phyloP scores from a whole-genome alignment of 177 flowering plant species.

The Telopea speciosissima region DNA sequence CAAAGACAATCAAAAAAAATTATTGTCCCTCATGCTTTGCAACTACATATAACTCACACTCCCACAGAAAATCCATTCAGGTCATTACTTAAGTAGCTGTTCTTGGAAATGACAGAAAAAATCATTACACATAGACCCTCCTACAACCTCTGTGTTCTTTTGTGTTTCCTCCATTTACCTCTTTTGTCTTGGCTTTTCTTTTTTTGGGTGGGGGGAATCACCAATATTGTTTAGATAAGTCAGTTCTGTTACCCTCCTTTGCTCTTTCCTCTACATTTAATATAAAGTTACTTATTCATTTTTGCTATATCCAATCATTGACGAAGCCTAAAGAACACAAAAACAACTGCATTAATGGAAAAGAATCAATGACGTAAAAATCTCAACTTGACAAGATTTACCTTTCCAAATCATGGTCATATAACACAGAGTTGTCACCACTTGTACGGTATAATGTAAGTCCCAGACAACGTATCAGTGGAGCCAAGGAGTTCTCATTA shows the following conservation, averaged over 20 bases:
- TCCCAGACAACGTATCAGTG: slow-evolving; percentile 69
- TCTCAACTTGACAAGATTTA: slow-evolving; percentile 5
- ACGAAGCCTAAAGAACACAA: not conserved
- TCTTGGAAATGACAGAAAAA: too few species aligned
- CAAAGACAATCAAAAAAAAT: not conserved
- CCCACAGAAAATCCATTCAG: too few species aligned
- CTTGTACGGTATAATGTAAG: slow-evolving; percentile 85
- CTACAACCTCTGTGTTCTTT: too few species aligned
- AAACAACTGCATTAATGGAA: not conserved
- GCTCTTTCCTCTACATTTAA: not conserved
- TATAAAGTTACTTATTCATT: not conserved
- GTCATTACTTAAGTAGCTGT: too few species aligned
- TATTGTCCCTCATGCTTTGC: too few species aligned
- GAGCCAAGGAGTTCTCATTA: slow-evolving; percentile 97
- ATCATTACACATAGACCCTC: too few species aligned
- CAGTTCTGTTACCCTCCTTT: not conserved
- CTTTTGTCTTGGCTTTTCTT: too few species aligned
- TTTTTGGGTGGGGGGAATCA: too few species aligned
- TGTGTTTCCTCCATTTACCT: not conserved
- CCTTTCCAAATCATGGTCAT: slow-evolving; percentile 95
- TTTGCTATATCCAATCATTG: not conserved
- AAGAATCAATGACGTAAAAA: too few species aligned
- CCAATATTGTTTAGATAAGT: too few species aligned
- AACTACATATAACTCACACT: too few species aligned
- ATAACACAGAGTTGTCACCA: slow-evolving; percentile 82